Conservation (phyloP, 306 rosid genomes). For the Cucumis cinereus region DNA sequence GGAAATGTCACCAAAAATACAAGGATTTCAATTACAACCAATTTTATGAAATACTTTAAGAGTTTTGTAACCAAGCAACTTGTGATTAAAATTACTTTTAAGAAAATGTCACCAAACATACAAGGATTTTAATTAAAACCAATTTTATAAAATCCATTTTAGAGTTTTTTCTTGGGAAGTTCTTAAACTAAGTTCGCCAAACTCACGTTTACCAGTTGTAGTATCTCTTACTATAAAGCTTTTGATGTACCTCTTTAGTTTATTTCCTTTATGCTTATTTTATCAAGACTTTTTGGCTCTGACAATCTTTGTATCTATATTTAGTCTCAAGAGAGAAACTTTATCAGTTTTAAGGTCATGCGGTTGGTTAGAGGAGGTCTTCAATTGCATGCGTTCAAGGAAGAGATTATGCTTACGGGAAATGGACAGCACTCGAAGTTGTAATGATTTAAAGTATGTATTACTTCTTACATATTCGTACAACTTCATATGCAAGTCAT, state of each 20-base stretch:
- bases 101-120: background rate
- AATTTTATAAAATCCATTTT: background rate
- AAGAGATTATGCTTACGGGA: conserved; percentile 45
- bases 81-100: background rate
- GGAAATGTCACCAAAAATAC: background rate
- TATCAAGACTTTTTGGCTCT: background rate
- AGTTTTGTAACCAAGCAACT: background rate
- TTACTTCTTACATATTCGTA: background rate
- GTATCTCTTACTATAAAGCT: background rate
- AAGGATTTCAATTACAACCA: too few relatives aligned
- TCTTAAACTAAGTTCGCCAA: background rate
- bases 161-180: background rate
- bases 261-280: background rate
- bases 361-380: conserved; percentile 63
- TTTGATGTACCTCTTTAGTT: background rate
- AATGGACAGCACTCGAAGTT: conserved; percentile 22
- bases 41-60: too few relatives aligned
- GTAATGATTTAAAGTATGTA: conserved; percentile 42
- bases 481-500: background rate
- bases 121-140: background rate
- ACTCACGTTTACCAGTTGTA: background rate
- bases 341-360: conserved; percentile 54
- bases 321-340: conserved; percentile 56
- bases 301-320: conserved; percentile 11
- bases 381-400: conserved; percentile 44